Evolutionary conservation across 108 stramenopile species (phyloP), one percentile per base, ranked within the genome.

Genomic region (Aurantiochytrium sp.): DNA sequence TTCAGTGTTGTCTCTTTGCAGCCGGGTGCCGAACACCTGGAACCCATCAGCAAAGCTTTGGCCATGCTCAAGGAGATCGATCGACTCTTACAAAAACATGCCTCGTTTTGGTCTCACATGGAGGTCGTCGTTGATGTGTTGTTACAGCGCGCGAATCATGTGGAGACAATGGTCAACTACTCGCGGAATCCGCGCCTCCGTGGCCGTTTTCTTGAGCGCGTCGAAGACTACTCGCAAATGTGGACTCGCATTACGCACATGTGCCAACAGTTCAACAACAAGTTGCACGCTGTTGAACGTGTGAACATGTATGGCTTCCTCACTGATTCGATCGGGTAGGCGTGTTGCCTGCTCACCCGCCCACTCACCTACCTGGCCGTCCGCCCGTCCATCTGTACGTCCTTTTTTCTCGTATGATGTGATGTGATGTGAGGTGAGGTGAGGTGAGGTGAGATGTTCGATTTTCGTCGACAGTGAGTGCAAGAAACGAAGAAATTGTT

Each of bases 41-140:
- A 83, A 45, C 76, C 76, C n/a, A 83, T 83, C 23, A 53, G 49
- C 51, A 83, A 83, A 45, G 76, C 76, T 6, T 23, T 83, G 49
- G 76, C 76, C 49, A 83, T 83, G 76, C 76, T 83, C 25, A 47
- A 83, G 4, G 49, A 83, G 76, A 83, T 83, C 4, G 76, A 83
- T 23, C 76, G 76, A 43, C 76, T 83, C 23, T 53, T 83, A 23
- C 76, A 83, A 83, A 83, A 83, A 4, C 76, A 83, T 35, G 76
- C 76, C n/a, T 83, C 76, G 25, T 83, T 83, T 45, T 83, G 76
- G 76, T 53, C 49, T 28, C 76, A 53, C 76, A 83, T 83, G 76
- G 76, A 83, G 28, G 76, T 83, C 0, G 49, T 83, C 23, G 76
- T 83, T 12, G 76, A 83, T 83, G 76, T 83, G 10, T 23, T 83